Evolutionary conservation across 495 filamentous ascomycete species (phyloP).

Genomic region (Bathelium albidoporum): DNA sequence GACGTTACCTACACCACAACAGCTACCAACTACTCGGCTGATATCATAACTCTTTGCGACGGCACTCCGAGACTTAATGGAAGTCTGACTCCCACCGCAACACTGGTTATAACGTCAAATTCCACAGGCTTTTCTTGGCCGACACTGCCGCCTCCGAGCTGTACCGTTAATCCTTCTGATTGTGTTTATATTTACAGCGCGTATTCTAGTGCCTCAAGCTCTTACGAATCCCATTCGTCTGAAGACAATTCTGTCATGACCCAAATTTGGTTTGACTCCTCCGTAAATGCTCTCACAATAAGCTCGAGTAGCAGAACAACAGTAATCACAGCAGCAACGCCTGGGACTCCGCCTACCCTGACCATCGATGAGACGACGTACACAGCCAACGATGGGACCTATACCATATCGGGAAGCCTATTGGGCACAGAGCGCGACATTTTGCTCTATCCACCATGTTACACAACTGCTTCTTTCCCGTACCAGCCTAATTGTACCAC

Average conservation of each 20-base stretch:
- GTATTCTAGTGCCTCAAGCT: background rate
- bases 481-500: background rate
- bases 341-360: background rate
- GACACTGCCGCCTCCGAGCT: background rate
- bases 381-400: background rate
- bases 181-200: conserved; percentile 2
- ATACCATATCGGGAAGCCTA: background rate
- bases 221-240: background rate
- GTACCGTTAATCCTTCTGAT: conserved; percentile 7
- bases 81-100: conserved; percentile 1
- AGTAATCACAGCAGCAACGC: background rate
- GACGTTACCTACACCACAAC: background rate
- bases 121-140: too few relatives aligned
- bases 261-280: background rate
- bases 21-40: conserved; percentile 1
- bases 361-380: background rate
- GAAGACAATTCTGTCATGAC: background rate
- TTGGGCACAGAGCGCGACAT: background rate
- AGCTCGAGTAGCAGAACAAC: background rate
- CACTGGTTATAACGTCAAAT: too few relatives aligned
- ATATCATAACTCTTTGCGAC: conserved; percentile 7
- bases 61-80: conserved; percentile 2
- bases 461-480: background rate
- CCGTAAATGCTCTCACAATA: background rate
- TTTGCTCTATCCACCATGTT: background rate